Evolutionary conservation across 208 protist genomes (phyloP), one percentile per base, ranked within the genome.

Genomic region (Willaertia magna): DNA sequence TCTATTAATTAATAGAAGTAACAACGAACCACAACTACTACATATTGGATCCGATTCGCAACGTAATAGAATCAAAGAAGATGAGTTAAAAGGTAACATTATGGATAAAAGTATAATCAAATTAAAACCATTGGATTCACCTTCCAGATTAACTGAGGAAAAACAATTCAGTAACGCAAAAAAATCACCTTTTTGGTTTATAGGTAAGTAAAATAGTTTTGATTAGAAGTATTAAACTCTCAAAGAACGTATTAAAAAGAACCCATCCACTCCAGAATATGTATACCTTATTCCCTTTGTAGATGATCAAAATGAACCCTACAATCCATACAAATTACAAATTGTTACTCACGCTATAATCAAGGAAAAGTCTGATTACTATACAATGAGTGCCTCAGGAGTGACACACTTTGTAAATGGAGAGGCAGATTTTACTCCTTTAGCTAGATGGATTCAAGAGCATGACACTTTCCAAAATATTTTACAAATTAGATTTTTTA

Each of bases 261-360:
- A 67, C 9, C 55, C 55, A n/a, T 67, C 55, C 18, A 67, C 26
- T 34, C 26, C 34, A 26, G 55, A 67, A 34, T 67, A 67, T 34
- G 55, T 67, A 0, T 67, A 67, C 34, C 55, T 67, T 34, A 26
- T 67, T 26, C 55, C 55, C 1, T n/a, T 34, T 67, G 26, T 34
- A 67, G 55, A 67, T 9, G 55, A 67, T 34, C 26, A 16, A 18
- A 67, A 18, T 34, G 55, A 67, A 85, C 89, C 90, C 67, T 94
- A 94, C 88, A 96, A 97, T 88, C 95, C 96, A 74, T 98, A 98
- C 90, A 93, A 98, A 85, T 89, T 98, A 67, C 91, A 95, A 86
- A 93, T 96, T 39, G 95, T 98, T 48, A 83, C 93, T 74, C 95
- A 97, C 86, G 92, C 91, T 43, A 92, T 96, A 34, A 90, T 97